These are phyloP conservation scores for Saprolegnia diclina DNA, from an alignment of 352 stramenopile genomes.

Conservation along the genomic window DNA sequence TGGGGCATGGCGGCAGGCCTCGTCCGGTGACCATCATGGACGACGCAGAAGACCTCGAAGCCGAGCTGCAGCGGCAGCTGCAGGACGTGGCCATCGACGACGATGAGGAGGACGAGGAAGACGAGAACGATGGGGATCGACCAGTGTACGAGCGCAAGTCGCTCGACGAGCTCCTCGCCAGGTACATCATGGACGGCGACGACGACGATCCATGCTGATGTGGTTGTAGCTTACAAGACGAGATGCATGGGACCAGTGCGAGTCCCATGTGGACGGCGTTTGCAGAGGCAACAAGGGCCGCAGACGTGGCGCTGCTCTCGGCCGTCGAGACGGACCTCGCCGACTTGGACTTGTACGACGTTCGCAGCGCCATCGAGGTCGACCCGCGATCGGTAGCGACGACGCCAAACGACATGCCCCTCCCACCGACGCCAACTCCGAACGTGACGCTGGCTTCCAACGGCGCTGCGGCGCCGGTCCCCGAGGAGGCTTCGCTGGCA, in stretches of 20 bases:
- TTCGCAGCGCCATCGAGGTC: too few relatives aligned
- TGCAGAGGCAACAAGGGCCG: not conserved
- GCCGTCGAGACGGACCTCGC: not conserved
- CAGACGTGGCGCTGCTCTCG: not conserved
- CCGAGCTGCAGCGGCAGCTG: constrained; percentile 13
- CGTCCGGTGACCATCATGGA: not conserved
- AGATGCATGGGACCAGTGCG: not conserved
- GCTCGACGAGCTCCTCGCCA: not conserved
- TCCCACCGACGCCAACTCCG: not conserved
- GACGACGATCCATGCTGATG: not conserved
- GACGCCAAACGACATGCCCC: not conserved
- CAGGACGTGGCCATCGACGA: not conserved
- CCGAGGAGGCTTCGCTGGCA: not conserved
- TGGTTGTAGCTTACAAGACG: too few relatives aligned
- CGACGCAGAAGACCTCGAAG: constrained; percentile 1
- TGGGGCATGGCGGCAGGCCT: not conserved
- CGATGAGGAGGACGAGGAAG: not conserved
- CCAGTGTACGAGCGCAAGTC: not conserved
- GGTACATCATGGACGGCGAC: not conserved
- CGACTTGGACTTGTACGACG: too few relatives aligned
- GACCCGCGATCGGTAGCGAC: too few relatives aligned
- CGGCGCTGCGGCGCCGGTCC: too few relatives aligned
- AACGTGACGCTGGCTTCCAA: too few relatives aligned
- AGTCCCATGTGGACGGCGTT: not conserved
- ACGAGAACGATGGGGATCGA: not conserved